These are phyloP conservation scores for Podospora pseudopauciseta DNA, from an alignment of 495 filamentous ascomycete species.

Conservation along the genomic window DNA sequence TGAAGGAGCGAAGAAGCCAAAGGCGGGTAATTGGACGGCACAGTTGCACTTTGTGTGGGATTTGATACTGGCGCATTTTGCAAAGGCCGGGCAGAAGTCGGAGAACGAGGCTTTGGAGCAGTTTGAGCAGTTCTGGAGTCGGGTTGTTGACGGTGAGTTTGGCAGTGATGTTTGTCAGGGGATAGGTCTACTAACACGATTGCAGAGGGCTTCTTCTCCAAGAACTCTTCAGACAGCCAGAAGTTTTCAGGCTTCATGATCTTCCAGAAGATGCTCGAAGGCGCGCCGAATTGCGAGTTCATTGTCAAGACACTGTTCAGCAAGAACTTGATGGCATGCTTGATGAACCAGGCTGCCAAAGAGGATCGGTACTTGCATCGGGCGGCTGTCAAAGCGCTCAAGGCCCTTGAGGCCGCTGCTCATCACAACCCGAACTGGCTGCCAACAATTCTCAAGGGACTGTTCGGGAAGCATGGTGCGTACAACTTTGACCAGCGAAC, in stretches of 20 bases:
- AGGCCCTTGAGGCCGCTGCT: slow-evolving; percentile 62
- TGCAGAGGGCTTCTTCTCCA: slow-evolving; percentile 74
- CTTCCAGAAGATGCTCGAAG: slow-evolving; percentile 65
- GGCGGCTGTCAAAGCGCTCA: slow-evolving; percentile 67
- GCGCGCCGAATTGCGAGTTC: slow-evolving; percentile 32
- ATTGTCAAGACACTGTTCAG: slow-evolving; percentile 60
- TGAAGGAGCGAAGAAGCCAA: slow-evolving; percentile 34
- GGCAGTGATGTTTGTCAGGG: background rate
- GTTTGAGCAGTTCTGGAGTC: slow-evolving; percentile 82
- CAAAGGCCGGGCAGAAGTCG: slow-evolving; percentile 32
- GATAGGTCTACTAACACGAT: slow-evolving; percentile 24
- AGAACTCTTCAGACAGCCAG: slow-evolving; percentile 74
- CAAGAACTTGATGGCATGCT: slow-evolving; percentile 73
- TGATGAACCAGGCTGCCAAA: slow-evolving; percentile 84
- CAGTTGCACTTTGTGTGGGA: slow-evolving; percentile 89
- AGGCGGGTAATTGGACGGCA: slow-evolving; percentile 65
- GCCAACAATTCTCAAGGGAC: slow-evolving; percentile 54
- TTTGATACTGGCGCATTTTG: slow-evolving; percentile 57
- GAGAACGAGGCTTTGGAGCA: slow-evolving; percentile 35
- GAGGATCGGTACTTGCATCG: slow-evolving; percentile 80
- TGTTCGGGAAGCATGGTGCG: slow-evolving; percentile 65
- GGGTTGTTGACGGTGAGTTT: slow-evolving; percentile 76
- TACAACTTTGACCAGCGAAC: slow-evolving; percentile 83
- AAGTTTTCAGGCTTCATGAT: slow-evolving; percentile 90
- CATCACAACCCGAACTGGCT: slow-evolving; percentile 60